Evolutionary conservation across 306 rosid species (phyloP).

Genomic region (Hippophae rhamnoides): DNA sequence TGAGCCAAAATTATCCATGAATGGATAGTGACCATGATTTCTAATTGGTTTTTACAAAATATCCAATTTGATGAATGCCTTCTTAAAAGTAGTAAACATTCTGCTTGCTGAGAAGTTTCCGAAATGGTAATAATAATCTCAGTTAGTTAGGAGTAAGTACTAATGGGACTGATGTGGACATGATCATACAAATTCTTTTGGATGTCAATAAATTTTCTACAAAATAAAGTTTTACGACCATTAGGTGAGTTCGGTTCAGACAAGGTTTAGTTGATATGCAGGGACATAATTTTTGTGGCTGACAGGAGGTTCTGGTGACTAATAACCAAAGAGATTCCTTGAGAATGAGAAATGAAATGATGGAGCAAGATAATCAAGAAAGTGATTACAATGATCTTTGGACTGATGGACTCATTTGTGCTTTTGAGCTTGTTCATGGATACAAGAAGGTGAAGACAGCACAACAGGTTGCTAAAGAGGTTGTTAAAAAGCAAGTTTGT

Average conservation of each 20-base stretch:
- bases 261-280: neutral
- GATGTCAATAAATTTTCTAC: neutral
- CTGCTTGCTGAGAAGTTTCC: too few relatives aligned
- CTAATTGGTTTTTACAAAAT: too few relatives aligned
- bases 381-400: slow-evolving; percentile 29
- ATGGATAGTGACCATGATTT: too few relatives aligned
- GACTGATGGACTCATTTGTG: slow-evolving; percentile 58
- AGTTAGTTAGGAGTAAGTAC: too few relatives aligned
- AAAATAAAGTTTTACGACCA: neutral
- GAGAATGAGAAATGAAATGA: slow-evolving; percentile 11
- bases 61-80: too few relatives aligned
- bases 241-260: neutral
- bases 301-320: neutral
- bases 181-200: neutral
- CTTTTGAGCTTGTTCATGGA: slow-evolving; percentile 39
- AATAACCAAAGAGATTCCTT: too few relatives aligned
- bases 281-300: neutral
- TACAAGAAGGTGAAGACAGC: slow-evolving; percentile 14
- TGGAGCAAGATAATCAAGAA: slow-evolving; percentile 21
- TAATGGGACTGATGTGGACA: too few relatives aligned
- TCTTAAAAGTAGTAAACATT: too few relatives aligned
- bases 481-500: slow-evolving; percentile 20
- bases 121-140: too few relatives aligned
- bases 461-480: slow-evolving; percentile 5
- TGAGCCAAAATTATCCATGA: too few relatives aligned